Evolutionary conservation across 257 asterid genomes (phyloP), one percentile per base, ranked within the genome.

Genomic region (Lantana camara): DNA sequence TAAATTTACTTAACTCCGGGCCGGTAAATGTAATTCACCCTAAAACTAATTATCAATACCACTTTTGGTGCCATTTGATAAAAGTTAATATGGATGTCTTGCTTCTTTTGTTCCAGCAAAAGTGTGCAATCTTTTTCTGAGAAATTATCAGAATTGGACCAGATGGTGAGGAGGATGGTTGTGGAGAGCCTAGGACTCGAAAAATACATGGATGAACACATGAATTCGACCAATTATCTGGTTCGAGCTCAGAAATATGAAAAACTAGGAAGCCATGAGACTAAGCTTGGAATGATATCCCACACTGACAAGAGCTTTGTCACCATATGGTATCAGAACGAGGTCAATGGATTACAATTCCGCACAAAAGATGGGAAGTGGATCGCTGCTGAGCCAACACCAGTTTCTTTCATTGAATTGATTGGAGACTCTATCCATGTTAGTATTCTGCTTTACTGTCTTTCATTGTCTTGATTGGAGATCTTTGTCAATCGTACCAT

Each of bases 201-300:
- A 15, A 77, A 79, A 3, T 77, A 79, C 64, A 68, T 75, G 78
- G 79, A 77, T 1, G 88, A 86, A n/a, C 88, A 83, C 70, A 40
- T 79, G 68, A 71, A 61, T 19, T 80, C 85, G 5, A 73, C 89
- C 1, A 47, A 75, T 27, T 81, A 81, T 38, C 80, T 81, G 3
- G 70, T 75, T 24, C 67, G 86, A 13, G 72, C 83, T 24, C 76
- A 81, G 70, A 83, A 83, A 58, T 83, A 86, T 7, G 84, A 79
- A 9, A 79, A 38, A 17, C 88, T 88, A 0, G 59, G 65, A 61
- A 68, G 60, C 45, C 46, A 7, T 0, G 79, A 79, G n/a, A 41
- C 70, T 2, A 51, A 80, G 63, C 20, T 68, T 9, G 90, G 88
- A 32, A 23, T 85, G 19, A 22, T 72, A 17, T 23, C 84, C n/a